These are phyloP conservation scores for Pseudozyma tsukubaensis DNA, from an alignment of 1,284 basidiomycete genomes.

Conservation along the genomic window DNA sequence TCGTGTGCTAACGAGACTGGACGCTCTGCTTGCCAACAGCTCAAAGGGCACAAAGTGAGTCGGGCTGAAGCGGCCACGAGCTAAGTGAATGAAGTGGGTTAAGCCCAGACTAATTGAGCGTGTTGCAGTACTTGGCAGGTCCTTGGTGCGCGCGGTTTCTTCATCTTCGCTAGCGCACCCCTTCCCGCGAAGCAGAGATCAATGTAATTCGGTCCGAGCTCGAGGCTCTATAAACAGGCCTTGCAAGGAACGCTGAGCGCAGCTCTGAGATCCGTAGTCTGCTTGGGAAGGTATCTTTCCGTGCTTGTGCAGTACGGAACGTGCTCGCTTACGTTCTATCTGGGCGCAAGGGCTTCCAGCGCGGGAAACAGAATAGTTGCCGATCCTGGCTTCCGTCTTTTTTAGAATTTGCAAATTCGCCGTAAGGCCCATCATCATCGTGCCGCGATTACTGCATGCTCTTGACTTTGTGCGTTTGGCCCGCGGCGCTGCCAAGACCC, in stretches of 20 bases:
- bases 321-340: slow-evolving; percentile 1
- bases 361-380: neutral
- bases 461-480: neutral
- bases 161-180: too few species aligned
- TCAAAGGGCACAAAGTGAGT: neutral
- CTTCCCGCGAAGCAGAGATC: too few species aligned
- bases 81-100: neutral
- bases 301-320: too few species aligned
- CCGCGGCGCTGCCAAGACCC: slow-evolving; percentile 21
- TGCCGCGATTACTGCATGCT: slow-evolving; percentile 8
- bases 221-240: too few species aligned
- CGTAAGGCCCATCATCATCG: slow-evolving; percentile 9
- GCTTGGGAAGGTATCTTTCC: too few species aligned
- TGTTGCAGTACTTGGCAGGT: slow-evolving; percentile 1
- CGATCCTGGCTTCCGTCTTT: neutral
- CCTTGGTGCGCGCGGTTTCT: too few species aligned
- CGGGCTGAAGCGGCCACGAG: neutral
- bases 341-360: neutral
- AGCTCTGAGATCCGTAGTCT: too few species aligned
- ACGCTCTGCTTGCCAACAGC: too few species aligned
- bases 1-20: too few species aligned
- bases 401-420: slow-evolving; percentile 16
- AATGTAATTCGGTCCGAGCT: too few species aligned
- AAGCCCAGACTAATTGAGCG: neutral
- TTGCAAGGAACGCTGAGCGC: too few species aligned